Evolutionary conservation across 129 eudicot species (phyloP).

Genomic region (Chrysanthemum seticuspe): DNA sequence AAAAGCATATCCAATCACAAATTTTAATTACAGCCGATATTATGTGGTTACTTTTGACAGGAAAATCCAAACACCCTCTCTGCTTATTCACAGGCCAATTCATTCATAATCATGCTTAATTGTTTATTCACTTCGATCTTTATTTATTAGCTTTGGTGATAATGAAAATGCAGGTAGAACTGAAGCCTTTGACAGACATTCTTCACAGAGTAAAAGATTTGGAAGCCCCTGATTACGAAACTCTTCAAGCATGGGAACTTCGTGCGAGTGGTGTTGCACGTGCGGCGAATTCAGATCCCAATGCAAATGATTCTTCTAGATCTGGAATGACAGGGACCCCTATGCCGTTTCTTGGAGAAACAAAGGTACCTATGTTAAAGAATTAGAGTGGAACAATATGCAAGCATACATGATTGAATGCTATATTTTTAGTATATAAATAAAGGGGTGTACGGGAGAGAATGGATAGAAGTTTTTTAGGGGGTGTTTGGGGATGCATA

Average conservation of each 20-base stretch:
- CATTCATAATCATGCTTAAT: not conserved
- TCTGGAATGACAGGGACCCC: conserved; percentile 65
- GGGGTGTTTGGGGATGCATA: too few species aligned
- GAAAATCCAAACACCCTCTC: not conserved
- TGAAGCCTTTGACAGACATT: conserved; percentile 80
- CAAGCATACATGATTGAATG: too few species aligned
- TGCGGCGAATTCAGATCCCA: conserved; percentile 51
- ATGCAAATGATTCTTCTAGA: conserved; percentile 57
- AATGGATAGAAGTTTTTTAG: too few species aligned
- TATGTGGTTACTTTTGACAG: not conserved
- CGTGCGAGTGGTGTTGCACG: conserved; percentile 72
- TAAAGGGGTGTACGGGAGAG: too few species aligned
- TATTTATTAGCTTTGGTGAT: not conserved
- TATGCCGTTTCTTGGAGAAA: conserved; percentile 88
- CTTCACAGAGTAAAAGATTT: conserved; percentile 83
- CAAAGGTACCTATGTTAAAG: conserved; percentile 50
- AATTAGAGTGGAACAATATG: too few species aligned
- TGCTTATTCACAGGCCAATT: not conserved
- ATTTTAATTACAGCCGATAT: not conserved
- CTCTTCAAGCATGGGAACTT: conserved; percentile 91
- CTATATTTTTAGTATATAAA: too few species aligned
- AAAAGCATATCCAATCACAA: not conserved
- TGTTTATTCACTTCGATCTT: not conserved
- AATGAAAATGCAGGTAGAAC: conserved; percentile 55
- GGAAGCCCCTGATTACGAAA: conserved; percentile 84